phyloP scores from a whole-genome alignment of 1,284 basidiomycete genomes.

The Melanopsichium pennsylvanicum region DNA sequence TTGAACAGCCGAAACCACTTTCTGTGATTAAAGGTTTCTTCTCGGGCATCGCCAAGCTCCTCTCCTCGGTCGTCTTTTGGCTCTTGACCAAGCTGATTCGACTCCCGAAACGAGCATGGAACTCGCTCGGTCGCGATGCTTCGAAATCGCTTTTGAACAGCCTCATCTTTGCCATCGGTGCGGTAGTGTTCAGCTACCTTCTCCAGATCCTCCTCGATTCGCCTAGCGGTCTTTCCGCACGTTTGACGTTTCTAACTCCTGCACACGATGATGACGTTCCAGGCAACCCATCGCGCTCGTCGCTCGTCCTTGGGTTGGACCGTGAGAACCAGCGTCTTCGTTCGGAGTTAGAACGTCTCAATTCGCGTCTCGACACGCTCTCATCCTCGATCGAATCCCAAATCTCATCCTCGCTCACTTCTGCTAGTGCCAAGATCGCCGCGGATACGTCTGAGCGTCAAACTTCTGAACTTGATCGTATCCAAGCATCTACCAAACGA shows the following conservation, averaged over 20 bases:
- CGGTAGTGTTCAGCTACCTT: background rate
- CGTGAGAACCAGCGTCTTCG: conserved; percentile 30
- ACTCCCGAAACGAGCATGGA: background rate
- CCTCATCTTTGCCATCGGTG: background rate
- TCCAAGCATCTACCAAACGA: conserved; percentile 31
- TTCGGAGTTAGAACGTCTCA: conserved; percentile 20
- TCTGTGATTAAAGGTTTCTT: background rate
- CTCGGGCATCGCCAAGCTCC: background rate
- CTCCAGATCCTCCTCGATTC: background rate
- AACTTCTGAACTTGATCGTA: conserved; percentile 16
- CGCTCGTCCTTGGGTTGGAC: conserved; percentile 8
- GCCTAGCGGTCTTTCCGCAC: background rate
- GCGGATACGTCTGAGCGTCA: conserved; percentile 25
- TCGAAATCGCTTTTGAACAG: background rate
- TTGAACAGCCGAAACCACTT: background rate
- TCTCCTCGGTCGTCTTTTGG: background rate
- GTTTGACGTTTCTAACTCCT: background rate
- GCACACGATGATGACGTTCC: conserved; percentile 9
- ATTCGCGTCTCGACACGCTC: conserved; percentile 21
- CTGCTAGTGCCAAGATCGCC: conserved; percentile 23
- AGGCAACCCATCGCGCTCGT: background rate
- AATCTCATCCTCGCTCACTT: conserved; percentile 17
- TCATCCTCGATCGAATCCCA: conserved; percentile 27
- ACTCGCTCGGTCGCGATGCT: background rate
- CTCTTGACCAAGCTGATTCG: background rate